phyloP scores from a whole-genome alignment of 2,329 filamentous ascomycete genomes.

The Penicillium sp. region DNA sequence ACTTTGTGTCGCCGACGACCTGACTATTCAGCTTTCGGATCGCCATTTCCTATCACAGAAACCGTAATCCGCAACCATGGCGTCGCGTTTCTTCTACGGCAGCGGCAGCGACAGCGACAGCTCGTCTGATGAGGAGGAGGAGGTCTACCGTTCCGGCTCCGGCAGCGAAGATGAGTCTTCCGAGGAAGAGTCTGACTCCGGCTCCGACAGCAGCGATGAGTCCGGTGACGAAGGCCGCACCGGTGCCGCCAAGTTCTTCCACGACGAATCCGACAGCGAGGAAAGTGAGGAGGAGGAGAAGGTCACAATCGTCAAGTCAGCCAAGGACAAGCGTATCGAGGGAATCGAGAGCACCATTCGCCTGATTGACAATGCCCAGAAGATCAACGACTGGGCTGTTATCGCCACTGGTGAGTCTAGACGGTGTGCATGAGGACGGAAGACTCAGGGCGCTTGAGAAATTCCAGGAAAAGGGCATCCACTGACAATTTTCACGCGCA shows the following conservation, averaged over 20 bases:
- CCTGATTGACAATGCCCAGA: slow-evolving; percentile 92
- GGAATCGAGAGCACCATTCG: slow-evolving; percentile 88
- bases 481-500: slow-evolving; percentile 40
- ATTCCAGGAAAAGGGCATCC: slow-evolving; percentile 3
- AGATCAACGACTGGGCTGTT: slow-evolving; percentile 96
- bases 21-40: slow-evolving; percentile 23
- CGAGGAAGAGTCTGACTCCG: slow-evolving; percentile 54
- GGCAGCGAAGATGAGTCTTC: slow-evolving; percentile 55
- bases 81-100: slow-evolving; percentile 97
- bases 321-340: slow-evolving; percentile 94
- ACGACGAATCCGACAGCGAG: slow-evolving; percentile 71
- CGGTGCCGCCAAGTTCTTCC: slow-evolving; percentile 81
- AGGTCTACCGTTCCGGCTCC: slow-evolving; percentile 76
- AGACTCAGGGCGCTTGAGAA: neutral
- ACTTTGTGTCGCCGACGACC: slow-evolving; percentile 28
- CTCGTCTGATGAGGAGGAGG: slow-evolving; percentile 87
- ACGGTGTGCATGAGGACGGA: neutral
- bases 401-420: slow-evolving; percentile 74
- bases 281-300: slow-evolving; percentile 82
- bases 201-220: slow-evolving; percentile 53
- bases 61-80: slow-evolving; percentile 49
- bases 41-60: slow-evolving; percentile 16
- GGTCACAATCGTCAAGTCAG: slow-evolving; percentile 87
- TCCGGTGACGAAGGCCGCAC: slow-evolving; percentile 59
- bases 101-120: slow-evolving; percentile 95